Percentiles rank a stretch among this genome's conserved stretches.
Conservation (phyloP, 495 filamentous ascomycete species). For the Evernia prunastri region DNA sequence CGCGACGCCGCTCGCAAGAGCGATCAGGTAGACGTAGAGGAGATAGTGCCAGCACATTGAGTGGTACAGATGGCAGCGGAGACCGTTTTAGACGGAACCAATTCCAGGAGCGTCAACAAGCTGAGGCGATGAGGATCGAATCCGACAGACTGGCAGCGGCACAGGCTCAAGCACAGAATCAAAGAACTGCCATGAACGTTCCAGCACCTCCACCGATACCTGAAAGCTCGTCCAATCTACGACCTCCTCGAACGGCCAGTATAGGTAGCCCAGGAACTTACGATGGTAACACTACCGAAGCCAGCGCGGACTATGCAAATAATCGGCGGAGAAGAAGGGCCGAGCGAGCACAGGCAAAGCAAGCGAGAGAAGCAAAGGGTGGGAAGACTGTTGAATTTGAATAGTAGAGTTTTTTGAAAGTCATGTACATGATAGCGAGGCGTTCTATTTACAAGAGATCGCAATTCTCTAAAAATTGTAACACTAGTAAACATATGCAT, state of each 20-base stretch:
- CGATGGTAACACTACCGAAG: slow-evolving; percentile 46
- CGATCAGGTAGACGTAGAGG: slow-evolving; percentile 28
- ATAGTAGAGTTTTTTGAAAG: background rate
- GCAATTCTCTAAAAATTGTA: background rate
- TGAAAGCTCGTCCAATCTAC: slow-evolving; percentile 35
- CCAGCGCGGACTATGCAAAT: slow-evolving; percentile 48
- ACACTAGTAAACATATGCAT: background rate
- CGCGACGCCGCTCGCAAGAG: slow-evolving; percentile 42
- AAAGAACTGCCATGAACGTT: slow-evolving; percentile 15
- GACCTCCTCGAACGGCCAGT: slow-evolving; percentile 37
- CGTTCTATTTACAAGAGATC: background rate
- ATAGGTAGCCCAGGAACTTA: slow-evolving; percentile 38
- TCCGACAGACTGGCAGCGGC: slow-evolving; percentile 36
- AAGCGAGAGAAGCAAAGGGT: slow-evolving; percentile 38
- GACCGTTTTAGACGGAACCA: slow-evolving; percentile 49
- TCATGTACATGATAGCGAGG: background rate
- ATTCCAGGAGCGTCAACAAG: slow-evolving; percentile 45
- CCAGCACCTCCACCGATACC: slow-evolving; percentile 32
- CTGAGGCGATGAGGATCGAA: slow-evolving; percentile 41
- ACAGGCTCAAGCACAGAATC: slow-evolving; percentile 21
- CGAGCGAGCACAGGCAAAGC: slow-evolving; percentile 44
- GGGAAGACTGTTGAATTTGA: slow-evolving; percentile 26
- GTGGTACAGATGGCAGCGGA: slow-evolving; percentile 39
- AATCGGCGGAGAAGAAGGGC: slow-evolving; percentile 48
- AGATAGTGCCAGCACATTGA: slow-evolving; percentile 42